Conservation (phyloP, 768 basidiomycete genomes). For the Rhodotorula paludigena region DNA sequence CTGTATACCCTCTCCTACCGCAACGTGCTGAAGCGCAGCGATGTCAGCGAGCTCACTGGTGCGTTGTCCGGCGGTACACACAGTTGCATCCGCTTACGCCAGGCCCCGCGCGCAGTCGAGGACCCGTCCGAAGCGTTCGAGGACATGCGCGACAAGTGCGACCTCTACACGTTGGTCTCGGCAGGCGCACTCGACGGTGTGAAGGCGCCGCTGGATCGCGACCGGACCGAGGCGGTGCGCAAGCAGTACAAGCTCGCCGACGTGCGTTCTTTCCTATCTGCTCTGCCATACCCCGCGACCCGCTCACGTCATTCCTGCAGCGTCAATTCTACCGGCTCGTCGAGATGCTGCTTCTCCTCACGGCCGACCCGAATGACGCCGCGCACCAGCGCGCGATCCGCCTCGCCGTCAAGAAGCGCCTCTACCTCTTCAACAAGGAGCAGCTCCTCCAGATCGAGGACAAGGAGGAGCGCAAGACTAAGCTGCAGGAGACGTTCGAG, state of each 20-base stretch:
- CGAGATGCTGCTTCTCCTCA: slow-evolving; percentile 80
- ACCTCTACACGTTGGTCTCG: slow-evolving; percentile 69
- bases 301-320: too few relatives aligned
- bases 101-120: slow-evolving; percentile 56
- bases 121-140: slow-evolving; percentile 98
- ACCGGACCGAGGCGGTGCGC: slow-evolving; percentile 74
- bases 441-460: slow-evolving; percentile 78
- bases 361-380: slow-evolving; percentile 40
- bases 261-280: slow-evolving; percentile 56
- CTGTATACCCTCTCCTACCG: slow-evolving; percentile 82
- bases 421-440: slow-evolving; percentile 78
- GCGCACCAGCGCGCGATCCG: slow-evolving; percentile 61
- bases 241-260: slow-evolving; percentile 81
- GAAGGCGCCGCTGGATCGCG: slow-evolving; percentile 54
- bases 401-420: slow-evolving; percentile 78
- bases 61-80: neutral
- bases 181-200: slow-evolving; percentile 57
- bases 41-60: slow-evolving; percentile 76
- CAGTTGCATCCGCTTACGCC: neutral
- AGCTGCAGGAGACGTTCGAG: slow-evolving; percentile 88
- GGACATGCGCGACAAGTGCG: slow-evolving; percentile 87
- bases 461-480: slow-evolving; percentile 69
- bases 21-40: slow-evolving; percentile 60
- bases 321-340: slow-evolving; percentile 87
- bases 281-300: too few relatives aligned